These are phyloP conservation scores for Venturia carpophila DNA, from an alignment of 2,329 filamentous ascomycete genomes.

Conservation along the genomic window DNA sequence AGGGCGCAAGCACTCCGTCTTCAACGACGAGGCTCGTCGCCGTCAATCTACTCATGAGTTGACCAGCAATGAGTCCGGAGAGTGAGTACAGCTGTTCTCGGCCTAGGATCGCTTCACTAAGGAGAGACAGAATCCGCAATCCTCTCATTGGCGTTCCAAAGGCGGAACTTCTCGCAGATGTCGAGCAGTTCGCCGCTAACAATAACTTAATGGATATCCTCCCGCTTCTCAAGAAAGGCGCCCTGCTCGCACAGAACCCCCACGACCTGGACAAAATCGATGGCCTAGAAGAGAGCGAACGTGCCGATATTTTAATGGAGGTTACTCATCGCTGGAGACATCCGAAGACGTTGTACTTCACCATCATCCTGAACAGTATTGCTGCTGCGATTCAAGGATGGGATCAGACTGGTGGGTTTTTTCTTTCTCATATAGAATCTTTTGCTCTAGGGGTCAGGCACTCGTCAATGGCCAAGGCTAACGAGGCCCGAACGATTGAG, in stretches of 20 bases:
- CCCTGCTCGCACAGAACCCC: constrained; percentile 66
- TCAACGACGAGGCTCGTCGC: constrained; percentile 10
- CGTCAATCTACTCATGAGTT: constrained; percentile 6
- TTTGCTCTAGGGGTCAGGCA: neutral
- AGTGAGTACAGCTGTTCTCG: constrained; percentile 4
- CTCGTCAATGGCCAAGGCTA: neutral
- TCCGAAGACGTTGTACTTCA: constrained; percentile 55
- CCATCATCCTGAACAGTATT: constrained; percentile 60
- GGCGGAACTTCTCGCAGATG: constrained; percentile 45
- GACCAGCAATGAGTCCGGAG: constrained; percentile 17
- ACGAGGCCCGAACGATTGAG: neutral
- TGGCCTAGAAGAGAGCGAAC: constrained; percentile 53
- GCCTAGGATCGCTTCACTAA: neutral
- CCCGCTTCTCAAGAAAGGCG: constrained; percentile 57
- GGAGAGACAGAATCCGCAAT: constrained; percentile 42
- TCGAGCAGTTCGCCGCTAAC: constrained; percentile 53
- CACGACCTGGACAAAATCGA: constrained; percentile 53
- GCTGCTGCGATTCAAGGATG: constrained; percentile 61
- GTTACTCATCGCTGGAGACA: constrained; percentile 47
- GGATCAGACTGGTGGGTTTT: constrained; percentile 51
- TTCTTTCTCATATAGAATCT: neutral
- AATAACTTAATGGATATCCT: constrained; percentile 53
- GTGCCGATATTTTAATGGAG: constrained; percentile 53
- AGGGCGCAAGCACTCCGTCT: constrained; percentile 4
- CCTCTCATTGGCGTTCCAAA: constrained; percentile 49